Evolutionary conservation across 768 basidiomycete species (phyloP).

Genomic region (Suillus discolor): DNA sequence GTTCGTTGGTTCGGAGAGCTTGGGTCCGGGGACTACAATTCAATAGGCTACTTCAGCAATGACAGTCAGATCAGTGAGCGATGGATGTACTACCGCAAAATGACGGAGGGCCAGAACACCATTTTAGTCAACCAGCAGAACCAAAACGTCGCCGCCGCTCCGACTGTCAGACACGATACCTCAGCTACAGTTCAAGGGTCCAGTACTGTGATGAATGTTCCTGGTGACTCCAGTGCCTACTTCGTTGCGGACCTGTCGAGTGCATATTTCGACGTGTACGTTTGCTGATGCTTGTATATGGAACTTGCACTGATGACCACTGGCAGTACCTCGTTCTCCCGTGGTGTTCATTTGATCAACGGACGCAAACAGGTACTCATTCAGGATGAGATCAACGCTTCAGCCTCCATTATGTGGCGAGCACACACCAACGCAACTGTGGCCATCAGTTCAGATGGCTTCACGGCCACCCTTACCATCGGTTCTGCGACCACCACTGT

Average conservation of each 20-base stretch:
- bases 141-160: slow-evolving; percentile 75
- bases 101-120: slow-evolving; percentile 97
- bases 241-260: slow-evolving; percentile 77
- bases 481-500: slow-evolving; percentile 69
- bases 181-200: slow-evolving; percentile 76
- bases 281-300: slow-evolving; percentile 16
- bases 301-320: slow-evolving; percentile 19
- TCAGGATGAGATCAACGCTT: slow-evolving; percentile 84
- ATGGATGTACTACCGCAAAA: slow-evolving; percentile 95
- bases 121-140: slow-evolving; percentile 75
- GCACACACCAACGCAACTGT: slow-evolving; percentile 95
- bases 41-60: slow-evolving; percentile 74
- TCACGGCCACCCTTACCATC: slow-evolving; percentile 74
- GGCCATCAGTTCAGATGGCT: slow-evolving; percentile 52
- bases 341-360: slow-evolving; percentile 86
- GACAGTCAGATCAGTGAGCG: slow-evolving; percentile 70
- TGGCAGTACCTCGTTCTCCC: slow-evolving; percentile 67
- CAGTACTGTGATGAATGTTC: slow-evolving; percentile 72
- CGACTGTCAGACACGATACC: slow-evolving; percentile 54
- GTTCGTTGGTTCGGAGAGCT: slow-evolving; percentile 95
- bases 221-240: slow-evolving; percentile 74
- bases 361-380: slow-evolving; percentile 84
- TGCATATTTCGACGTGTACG: slow-evolving; percentile 77
- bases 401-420: slow-evolving; percentile 75
- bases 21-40: slow-evolving; percentile 84